Base-by-base conservation (phyloP, 108 stramenopile genomes). In the Cylindrotheca closterium region DNA sequence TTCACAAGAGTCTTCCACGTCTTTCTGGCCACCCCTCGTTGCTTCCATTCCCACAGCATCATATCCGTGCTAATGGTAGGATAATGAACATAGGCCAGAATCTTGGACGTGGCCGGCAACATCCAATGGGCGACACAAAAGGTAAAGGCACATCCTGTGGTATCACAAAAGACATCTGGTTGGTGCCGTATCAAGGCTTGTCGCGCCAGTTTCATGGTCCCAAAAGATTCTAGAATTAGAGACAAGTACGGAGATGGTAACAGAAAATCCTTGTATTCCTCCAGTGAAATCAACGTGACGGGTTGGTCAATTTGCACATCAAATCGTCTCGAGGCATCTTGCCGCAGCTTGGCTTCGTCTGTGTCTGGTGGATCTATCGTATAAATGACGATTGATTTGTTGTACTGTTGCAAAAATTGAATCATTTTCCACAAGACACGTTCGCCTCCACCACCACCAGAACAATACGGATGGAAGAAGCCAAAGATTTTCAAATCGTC, bases 31-130 rank as follows among this genome's bases (percentile, higher is more conserved):
- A 58, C 18, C 7, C 53, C 51, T 76, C 96, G 91, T 47, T 42
- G 32, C 26, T 64, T 19, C 73, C 73, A 67, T 57, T 94, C 90
- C 63, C 83, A 92, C n/a, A 97, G 91, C 52, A 98, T 78, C 99
- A 99, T 99, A 60, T 99, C 99, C n/a, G 88, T 88, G 51, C 87
- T 89, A 50, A 98, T 95, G 7, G 97, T 98, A 2, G 99, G 98
- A 80, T 99, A 99, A 74, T 99, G 99, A 10, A 96, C 95, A 79
- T 99, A 99, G 21, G 96, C 80, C 22, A 81, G 76, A 29, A 97
- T 77, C 48, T 62, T 67, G 34, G 83, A 84, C 8, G 81, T 77
- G 1, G 80, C 75, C 3, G 58, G 57, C 17, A 28, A 48, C 66
- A 74, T 74, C 66, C 66, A 74, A 60, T 71, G 74, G 0, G 95